phyloP scores from a whole-genome alignment of 768 basidiomycete species.

The Tubosaeta brunneosetosa region DNA sequence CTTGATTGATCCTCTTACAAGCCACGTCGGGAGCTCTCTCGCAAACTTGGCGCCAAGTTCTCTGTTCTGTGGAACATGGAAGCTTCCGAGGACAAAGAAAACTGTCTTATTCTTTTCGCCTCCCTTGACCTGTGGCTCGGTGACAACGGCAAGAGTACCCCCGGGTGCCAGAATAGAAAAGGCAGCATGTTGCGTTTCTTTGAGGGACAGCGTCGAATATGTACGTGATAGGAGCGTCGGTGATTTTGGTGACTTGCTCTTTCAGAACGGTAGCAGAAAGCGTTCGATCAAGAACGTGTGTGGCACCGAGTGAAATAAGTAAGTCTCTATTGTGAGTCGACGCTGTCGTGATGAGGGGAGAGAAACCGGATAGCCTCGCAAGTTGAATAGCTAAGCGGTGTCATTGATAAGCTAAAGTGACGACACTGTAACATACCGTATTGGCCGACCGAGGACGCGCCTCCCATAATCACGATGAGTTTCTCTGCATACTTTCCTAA shows the following conservation, averaged over 20 bases:
- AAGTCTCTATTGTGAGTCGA: constrained; percentile 29
- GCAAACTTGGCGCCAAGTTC: constrained; percentile 11
- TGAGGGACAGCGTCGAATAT: constrained; percentile 27
- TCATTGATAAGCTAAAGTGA: not conserved
- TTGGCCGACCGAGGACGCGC: constrained; percentile 36
- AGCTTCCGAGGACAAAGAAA: not conserved
- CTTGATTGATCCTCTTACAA: constrained; percentile 17
- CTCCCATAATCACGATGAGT: constrained; percentile 35
- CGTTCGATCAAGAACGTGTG: constrained; percentile 32
- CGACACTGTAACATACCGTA: constrained; percentile 19
- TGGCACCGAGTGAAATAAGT: constrained; percentile 34
- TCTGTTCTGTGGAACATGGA: constrained; percentile 4
- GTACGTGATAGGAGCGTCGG: constrained; percentile 2
- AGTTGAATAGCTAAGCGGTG: constrained; percentile 28
- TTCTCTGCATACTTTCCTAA: constrained; percentile 29
- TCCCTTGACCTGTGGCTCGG: not conserved
- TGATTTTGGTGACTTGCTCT: constrained; percentile 6
- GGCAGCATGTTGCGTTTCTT: constrained; percentile 31
- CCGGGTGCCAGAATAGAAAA: constrained; percentile 28
- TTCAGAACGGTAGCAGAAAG: constrained; percentile 10
- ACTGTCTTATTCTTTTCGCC: constrained; percentile 1
- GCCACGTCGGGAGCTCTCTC: constrained; percentile 11
- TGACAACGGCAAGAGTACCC: constrained; percentile 24
- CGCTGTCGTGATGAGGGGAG: constrained; percentile 36
- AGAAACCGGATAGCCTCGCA: constrained; percentile 31